Evolutionary conservation across 2,329 filamentous ascomycete species (phyloP).

Genomic region (Colletotrichum scovillei): DNA sequence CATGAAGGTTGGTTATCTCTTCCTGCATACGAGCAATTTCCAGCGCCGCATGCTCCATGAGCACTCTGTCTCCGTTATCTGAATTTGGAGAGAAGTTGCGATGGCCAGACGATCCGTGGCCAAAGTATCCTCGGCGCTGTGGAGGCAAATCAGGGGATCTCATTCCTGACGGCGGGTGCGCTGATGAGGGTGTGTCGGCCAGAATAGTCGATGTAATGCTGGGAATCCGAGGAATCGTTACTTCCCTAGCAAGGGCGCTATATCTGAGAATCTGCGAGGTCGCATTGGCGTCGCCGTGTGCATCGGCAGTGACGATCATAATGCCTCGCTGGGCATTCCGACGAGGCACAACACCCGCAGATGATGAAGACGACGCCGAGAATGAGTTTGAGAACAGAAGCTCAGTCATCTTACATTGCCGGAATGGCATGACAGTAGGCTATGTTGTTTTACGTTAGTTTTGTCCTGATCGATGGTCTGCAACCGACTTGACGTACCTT

Average conservation of each 20-base stretch:
- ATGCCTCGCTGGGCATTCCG: slow-evolving; percentile 86
- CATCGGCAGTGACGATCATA: slow-evolving; percentile 97
- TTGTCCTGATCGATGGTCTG: not conserved
- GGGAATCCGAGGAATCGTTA: slow-evolving; percentile 89
- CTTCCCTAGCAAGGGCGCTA: slow-evolving; percentile 90
- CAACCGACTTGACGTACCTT: slow-evolving; percentile 65
- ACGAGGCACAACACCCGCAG: slow-evolving; percentile 53
- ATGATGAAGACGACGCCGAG: slow-evolving; percentile 67
- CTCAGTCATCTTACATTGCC: slow-evolving; percentile 88
- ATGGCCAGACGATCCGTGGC: slow-evolving; percentile 40
- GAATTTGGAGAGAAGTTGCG: slow-evolving; percentile 54
- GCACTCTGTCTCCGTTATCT: slow-evolving; percentile 68
- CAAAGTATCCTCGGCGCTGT: slow-evolving; percentile 28
- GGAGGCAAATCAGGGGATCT: slow-evolving; percentile 23
- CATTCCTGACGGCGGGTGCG: slow-evolving; percentile 39
- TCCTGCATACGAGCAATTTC: slow-evolving; percentile 84
- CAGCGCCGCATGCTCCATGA: slow-evolving; percentile 83
- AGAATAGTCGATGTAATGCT: slow-evolving; percentile 81
- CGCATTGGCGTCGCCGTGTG: slow-evolving; percentile 93
- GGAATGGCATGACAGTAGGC: slow-evolving; percentile 80
- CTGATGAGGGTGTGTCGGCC: slow-evolving; percentile 45
- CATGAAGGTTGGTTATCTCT: slow-evolving; percentile 80
- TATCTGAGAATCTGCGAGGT: slow-evolving; percentile 97
- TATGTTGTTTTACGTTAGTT: slow-evolving; percentile 44
- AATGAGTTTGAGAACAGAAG: slow-evolving; percentile 90